Conservation (phyloP, 2,329 filamentous ascomycete genomes). For the Penicillium crustosum region DNA sequence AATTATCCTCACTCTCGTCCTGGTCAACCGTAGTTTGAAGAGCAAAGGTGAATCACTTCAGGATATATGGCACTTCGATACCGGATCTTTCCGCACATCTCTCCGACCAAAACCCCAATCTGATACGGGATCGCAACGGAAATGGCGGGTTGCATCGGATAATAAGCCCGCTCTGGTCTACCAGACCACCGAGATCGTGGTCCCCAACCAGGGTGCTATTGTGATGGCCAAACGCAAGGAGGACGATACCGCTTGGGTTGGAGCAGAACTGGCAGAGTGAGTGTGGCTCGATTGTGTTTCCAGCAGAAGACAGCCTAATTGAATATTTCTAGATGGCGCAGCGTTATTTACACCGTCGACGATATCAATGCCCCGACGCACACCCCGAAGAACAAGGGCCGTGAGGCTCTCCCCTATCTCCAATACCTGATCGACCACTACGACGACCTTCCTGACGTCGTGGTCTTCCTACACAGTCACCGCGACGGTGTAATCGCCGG, state of each 20-base stretch:
- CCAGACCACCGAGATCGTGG: constrained; percentile 31
- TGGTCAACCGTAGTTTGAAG: constrained; percentile 30
- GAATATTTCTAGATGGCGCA: constrained; percentile 42
- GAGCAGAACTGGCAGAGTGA: constrained; percentile 45
- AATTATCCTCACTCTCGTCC: constrained; percentile 31
- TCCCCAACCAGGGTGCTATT: constrained; percentile 42
- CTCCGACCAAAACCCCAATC: constrained; percentile 8
- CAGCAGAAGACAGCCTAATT: background rate
- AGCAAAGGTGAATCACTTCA: constrained; percentile 20
- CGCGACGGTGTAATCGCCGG: constrained; percentile 45
- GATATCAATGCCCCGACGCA: constrained; percentile 31
- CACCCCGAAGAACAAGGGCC: constrained; percentile 45
- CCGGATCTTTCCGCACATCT: constrained; percentile 18
- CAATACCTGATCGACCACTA: constrained; percentile 51
- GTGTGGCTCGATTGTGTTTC: constrained; percentile 5
- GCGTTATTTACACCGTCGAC: constrained; percentile 47
- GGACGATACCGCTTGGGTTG: constrained; percentile 51
- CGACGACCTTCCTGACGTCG: constrained; percentile 50
- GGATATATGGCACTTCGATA: constrained; percentile 31
- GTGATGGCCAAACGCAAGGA: constrained; percentile 45
- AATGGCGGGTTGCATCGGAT: constrained; percentile 22
- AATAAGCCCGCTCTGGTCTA: constrained; percentile 20
- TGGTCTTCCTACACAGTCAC: constrained; percentile 59
- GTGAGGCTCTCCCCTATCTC: constrained; percentile 48
- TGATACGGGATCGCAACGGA: constrained; percentile 14